phyloP scores from a whole-genome alignment of 768 basidiomycete species.

The Pleurotus cornucopiae region DNA sequence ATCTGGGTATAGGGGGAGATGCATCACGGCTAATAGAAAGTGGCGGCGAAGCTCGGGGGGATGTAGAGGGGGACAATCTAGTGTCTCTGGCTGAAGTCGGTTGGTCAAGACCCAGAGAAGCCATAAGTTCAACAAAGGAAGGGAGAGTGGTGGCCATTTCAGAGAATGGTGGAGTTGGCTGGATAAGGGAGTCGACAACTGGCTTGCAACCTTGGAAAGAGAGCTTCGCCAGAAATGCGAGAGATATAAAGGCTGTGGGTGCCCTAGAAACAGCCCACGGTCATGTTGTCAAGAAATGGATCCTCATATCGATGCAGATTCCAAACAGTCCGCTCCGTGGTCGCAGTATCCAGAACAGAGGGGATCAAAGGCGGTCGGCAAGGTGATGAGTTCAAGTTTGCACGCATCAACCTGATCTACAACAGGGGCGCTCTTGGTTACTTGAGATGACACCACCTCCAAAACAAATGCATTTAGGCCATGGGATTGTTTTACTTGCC shows the following conservation, averaged over 20 bases:
- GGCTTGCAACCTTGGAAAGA: constrained; percentile 16
- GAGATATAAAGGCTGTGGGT: constrained; percentile 13
- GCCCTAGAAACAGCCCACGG: constrained; percentile 56
- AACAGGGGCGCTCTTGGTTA: constrained; percentile 9
- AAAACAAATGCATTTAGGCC: not conserved
- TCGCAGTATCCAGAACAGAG: constrained; percentile 35
- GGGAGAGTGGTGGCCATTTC: constrained; percentile 66
- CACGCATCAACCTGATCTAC: constrained; percentile 7
- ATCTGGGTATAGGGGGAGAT: constrained; percentile 31
- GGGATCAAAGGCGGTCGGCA: constrained; percentile 56
- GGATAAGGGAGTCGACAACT: constrained; percentile 13
- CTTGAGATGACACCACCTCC: not conserved
- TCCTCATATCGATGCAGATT: constrained; percentile 32
- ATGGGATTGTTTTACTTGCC: constrained; percentile 5
- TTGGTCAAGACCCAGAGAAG: constrained; percentile 70
- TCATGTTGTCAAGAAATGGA: constrained; percentile 47
- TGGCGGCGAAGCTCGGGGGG: constrained; percentile 37
- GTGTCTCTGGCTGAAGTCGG: constrained; percentile 24
- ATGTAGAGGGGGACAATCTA: constrained; percentile 35
- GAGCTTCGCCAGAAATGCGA: not conserved
- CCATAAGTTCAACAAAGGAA: constrained; percentile 87
- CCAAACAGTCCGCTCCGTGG: constrained; percentile 28
- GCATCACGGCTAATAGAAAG: constrained; percentile 39
- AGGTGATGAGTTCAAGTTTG: constrained; percentile 37
- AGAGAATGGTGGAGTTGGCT: constrained; percentile 17